These are phyloP conservation scores for Talaromyces rugulosus DNA, from an alignment of 2,329 filamentous ascomycete species.

Conservation along the genomic window DNA sequence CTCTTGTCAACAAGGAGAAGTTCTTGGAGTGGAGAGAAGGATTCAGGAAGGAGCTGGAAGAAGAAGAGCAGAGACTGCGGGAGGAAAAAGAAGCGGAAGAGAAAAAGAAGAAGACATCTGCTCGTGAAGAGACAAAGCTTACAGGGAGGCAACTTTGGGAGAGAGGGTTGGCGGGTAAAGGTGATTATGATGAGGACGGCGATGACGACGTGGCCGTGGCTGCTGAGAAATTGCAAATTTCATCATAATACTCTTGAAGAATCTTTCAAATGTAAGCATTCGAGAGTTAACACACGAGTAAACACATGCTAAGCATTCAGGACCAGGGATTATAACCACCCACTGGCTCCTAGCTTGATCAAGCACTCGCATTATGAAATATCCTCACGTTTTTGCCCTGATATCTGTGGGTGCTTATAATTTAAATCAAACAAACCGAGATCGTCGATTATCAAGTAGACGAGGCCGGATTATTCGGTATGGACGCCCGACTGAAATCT, in stretches of 20 bases:
- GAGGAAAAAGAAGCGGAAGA: conserved; percentile 74
- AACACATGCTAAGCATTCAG: not conserved
- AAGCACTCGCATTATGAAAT: not conserved
- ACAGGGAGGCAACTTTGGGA: conserved; percentile 77
- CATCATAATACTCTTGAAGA: conserved; percentile 39
- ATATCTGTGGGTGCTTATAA: not conserved
- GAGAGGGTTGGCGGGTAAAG: conserved; percentile 63
- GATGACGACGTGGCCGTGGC: conserved; percentile 58
- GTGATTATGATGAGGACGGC: conserved; percentile 62
- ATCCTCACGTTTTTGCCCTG: not conserved
- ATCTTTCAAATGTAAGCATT: not conserved
- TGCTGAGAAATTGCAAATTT: conserved; percentile 68
- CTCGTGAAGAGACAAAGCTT: conserved; percentile 62
- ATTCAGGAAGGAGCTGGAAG: conserved; percentile 78
- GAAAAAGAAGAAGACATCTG: conserved; percentile 71
- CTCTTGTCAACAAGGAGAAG: conserved; percentile 77
- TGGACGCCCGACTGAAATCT: not conserved
- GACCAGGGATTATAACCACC: not conserved
- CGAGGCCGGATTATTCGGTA: not conserved
- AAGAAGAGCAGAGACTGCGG: conserved; percentile 58
- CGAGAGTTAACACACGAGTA: not conserved
- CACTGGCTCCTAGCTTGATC: not conserved
- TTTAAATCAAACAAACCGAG: not conserved
- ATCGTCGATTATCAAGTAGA: not conserved
- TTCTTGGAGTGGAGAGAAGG: conserved; percentile 78